Percentiles rank a stretch among this genome's conserved stretches.
Conservation (phyloP, 345 rosid species). For the Capsella bursapastoris region DNA sequence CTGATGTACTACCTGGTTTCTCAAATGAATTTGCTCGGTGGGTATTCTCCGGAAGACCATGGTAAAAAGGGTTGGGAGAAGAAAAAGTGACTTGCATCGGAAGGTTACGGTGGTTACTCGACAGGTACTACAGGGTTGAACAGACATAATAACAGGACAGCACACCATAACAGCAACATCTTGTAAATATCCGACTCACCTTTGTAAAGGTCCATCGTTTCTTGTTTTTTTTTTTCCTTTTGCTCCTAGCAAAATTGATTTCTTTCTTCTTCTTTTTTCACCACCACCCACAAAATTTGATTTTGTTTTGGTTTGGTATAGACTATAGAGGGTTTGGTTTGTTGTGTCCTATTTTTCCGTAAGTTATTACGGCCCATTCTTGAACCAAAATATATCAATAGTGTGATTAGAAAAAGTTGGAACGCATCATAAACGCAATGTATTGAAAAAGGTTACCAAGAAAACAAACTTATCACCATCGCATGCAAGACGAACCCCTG, state of each 20-base stretch:
- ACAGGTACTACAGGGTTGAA: slow-evolving; percentile 10
- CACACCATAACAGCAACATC: slow-evolving; percentile 18
- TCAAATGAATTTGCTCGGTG: slow-evolving; percentile 40
- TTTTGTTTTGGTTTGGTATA: slow-evolving; percentile 12
- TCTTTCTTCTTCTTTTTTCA: neutral
- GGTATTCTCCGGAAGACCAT: slow-evolving; percentile 34
- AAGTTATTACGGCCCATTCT: neutral
- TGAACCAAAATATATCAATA: neutral
- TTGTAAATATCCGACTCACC: slow-evolving; percentile 37
- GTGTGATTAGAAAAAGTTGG: slow-evolving; percentile 5
- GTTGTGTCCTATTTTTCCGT: neutral
- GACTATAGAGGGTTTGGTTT: slow-evolving; percentile 20
- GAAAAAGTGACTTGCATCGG: slow-evolving; percentile 15
- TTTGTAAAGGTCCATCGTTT: slow-evolving; percentile 10
- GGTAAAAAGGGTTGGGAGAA: slow-evolving; percentile 21
- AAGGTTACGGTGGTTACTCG: slow-evolving; percentile 36
- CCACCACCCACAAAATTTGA: slow-evolving; percentile 13
- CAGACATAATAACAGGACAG: neutral
- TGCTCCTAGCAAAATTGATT: neutral
- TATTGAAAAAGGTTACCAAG: neutral
- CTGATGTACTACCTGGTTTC: slow-evolving; percentile 35
- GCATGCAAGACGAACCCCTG: too few species aligned
- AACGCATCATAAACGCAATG: slow-evolving; percentile 2
- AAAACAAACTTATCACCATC: slow-evolving; percentile 3
- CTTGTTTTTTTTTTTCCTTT: neutral